Evolutionary conservation across 2,329 filamentous ascomycete genomes (phyloP).

Genomic region (Daldinia eschscholtzii): DNA sequence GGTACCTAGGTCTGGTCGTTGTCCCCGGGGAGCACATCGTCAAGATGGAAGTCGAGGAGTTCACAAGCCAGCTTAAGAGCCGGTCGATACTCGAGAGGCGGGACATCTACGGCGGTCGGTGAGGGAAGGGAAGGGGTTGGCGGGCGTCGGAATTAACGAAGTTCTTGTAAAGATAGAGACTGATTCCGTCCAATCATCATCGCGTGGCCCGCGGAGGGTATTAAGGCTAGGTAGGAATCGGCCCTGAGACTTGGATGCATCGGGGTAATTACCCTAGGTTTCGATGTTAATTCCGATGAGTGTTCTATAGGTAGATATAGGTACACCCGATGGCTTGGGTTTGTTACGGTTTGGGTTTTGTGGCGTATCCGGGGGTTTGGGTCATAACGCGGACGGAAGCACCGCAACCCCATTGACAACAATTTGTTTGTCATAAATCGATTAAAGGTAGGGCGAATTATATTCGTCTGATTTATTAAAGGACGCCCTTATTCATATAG

Average conservation of each 20-base stretch:
- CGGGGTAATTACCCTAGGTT: neutral
- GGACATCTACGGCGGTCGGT: slow-evolving; percentile 40
- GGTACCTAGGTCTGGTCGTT: slow-evolving; percentile 90
- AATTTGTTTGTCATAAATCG: neutral
- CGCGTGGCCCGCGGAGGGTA: neutral
- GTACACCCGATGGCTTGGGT: neutral
- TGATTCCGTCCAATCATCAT: neutral
- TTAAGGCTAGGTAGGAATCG: neutral
- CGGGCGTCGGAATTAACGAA: neutral
- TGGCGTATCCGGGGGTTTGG: neutral
- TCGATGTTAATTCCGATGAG: neutral
- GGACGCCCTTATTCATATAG: neutral
- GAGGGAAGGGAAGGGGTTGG: slow-evolving; percentile 9
- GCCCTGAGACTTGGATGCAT: neutral
- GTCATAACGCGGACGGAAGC: neutral
- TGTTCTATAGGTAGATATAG: slow-evolving; percentile 8
- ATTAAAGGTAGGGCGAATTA: neutral
- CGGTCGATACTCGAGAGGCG: slow-evolving; percentile 47
- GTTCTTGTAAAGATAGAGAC: neutral
- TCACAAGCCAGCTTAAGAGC: slow-evolving; percentile 65
- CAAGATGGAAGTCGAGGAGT: slow-evolving; percentile 90
- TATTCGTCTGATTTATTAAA: neutral
- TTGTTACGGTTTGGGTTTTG: neutral
- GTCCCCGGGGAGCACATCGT: slow-evolving; percentile 87
- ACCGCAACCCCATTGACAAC: neutral